Base-by-base conservation (phyloP, 23 red algal species). In the Chondrus crispus region DNA sequence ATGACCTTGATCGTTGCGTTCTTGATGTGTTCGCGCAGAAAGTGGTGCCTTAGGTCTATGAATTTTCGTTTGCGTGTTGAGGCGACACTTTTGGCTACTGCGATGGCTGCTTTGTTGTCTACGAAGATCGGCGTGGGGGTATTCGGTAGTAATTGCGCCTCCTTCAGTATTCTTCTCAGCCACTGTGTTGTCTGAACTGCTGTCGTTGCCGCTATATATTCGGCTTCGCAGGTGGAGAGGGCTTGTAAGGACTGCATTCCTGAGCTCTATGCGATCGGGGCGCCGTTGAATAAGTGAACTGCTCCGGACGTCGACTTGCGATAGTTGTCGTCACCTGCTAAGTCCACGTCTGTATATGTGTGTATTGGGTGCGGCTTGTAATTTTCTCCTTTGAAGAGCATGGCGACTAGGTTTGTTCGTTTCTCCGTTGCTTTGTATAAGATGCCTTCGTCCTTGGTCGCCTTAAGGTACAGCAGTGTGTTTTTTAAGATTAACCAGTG, bases 31-130 rank as follows among this genome's bases (percentile, higher is more conserved):
- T 86, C 58, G 22, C 35, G 82, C 2, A 86, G n/a, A 6, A 69
- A 86, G 82, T 86, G 9, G n/a, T 68, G 82, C 46, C 28, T 47
- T 19, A 86, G 18, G 28, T 86, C 82, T 46, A 86, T 86, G 38
- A 86, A 72, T 45, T 86, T 86, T 55, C 47, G 82, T 26, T 62
- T 55, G 36, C 71, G 68, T 26, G 57, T 68, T 57, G 40, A 26
- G 12, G 54, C 82, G 6, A 6, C 71, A 12, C 71, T 86, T 4
- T 86, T 19, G 10, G 37, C 82, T 24, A 86, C 46, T 14, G 37
- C 0, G 6, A 86, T 24, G 46, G 46, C 82, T 11, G 62, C 46
- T 51, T 58, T 38, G 32, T 83, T 83, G 16, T 83, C 79, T 33
- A 83, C 52, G 41, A 83, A 41, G 20, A 83, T 14, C 28, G 47